Conservation (phyloP, 2,329 filamentous ascomycete species). For the Alternaria sp. region DNA sequence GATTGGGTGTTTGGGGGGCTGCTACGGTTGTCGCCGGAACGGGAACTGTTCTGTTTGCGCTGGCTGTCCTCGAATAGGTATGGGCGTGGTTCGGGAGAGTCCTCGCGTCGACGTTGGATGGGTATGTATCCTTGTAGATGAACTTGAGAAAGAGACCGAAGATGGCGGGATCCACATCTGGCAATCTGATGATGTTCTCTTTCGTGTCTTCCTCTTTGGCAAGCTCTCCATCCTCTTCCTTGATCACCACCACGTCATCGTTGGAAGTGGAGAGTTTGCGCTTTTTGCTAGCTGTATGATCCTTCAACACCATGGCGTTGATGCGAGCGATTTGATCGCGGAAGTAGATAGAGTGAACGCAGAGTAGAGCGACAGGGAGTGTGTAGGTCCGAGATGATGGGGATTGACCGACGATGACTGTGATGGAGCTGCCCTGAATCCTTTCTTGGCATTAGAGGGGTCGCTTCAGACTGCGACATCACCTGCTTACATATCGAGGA, state of each 20-base stretch:
- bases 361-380: constrained; percentile 15
- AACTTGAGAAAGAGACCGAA: constrained; percentile 31
- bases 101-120: constrained; percentile 9
- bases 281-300: constrained; percentile 10
- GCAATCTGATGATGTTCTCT: constrained; percentile 1
- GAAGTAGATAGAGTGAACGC: constrained; percentile 14
- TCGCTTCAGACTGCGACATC: fast-evolving
- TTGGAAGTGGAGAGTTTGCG: constrained; percentile 6
- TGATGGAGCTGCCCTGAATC: constrained; percentile 14
- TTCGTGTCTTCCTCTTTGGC: not conserved
- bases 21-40: not conserved
- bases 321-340: constrained; percentile 2
- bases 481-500: constrained; percentile 8
- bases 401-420: constrained; percentile 6
- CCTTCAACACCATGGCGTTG: not conserved
- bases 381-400: constrained; percentile 1
- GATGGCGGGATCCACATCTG: constrained; percentile 12
- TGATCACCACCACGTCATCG: not conserved
- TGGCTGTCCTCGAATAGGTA: not conserved
- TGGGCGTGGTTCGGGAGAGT: not conserved
- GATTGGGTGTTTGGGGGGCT: not conserved
- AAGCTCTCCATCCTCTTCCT: not conserved
- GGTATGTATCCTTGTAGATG: constrained; percentile 28
- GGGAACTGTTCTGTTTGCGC: not conserved
- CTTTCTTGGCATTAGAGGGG: not conserved